Percentiles rank a stretch among this genome's conserved stretches.
These are phyloP conservation scores for Blastobotrys chiropterorum DNA, from an alignment of 805 yeast species.

Conservation along the genomic window DNA sequence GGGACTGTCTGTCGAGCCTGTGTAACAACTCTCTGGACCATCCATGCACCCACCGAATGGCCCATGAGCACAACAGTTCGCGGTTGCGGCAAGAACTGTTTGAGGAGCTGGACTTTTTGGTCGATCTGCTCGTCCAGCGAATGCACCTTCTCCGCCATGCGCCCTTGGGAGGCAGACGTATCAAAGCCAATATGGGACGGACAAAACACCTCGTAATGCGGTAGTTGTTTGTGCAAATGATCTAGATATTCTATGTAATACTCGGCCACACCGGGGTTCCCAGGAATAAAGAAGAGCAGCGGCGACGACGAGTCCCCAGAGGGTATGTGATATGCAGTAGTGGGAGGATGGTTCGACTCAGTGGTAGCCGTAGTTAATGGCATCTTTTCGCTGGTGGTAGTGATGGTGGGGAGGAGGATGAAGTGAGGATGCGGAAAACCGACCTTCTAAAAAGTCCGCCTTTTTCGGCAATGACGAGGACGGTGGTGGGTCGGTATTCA, in stretches of 20 bases:
- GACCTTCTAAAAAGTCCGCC: background rate
- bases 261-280: slow-evolving; percentile 69
- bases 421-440: background rate
- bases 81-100: slow-evolving; percentile 24
- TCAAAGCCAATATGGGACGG: slow-evolving; percentile 61
- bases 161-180: background rate
- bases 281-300: slow-evolving; percentile 59
- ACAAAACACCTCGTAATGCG: slow-evolving; percentile 47
- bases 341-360: background rate
- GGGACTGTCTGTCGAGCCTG: slow-evolving; percentile 13
- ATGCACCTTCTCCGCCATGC: background rate
- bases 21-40: slow-evolving; percentile 48
- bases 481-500: background rate
- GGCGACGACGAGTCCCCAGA: slow-evolving; percentile 19
- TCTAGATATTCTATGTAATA: slow-evolving; percentile 54
- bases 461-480: too few relatives aligned
- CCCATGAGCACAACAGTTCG: slow-evolving; percentile 47
- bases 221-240: slow-evolving; percentile 36
- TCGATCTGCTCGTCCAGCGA: slow-evolving; percentile 32
- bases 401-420: background rate
- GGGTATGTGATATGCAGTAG: background rate
- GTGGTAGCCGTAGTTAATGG: background rate
- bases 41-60: slow-evolving; percentile 68
- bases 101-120: slow-evolving; percentile 51
- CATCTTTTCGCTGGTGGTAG: background rate